Evolutionary conservation across 345 rosid species (phyloP), one percentile per base, ranked within the genome.

Genomic region (Turnera subulata): DNA sequence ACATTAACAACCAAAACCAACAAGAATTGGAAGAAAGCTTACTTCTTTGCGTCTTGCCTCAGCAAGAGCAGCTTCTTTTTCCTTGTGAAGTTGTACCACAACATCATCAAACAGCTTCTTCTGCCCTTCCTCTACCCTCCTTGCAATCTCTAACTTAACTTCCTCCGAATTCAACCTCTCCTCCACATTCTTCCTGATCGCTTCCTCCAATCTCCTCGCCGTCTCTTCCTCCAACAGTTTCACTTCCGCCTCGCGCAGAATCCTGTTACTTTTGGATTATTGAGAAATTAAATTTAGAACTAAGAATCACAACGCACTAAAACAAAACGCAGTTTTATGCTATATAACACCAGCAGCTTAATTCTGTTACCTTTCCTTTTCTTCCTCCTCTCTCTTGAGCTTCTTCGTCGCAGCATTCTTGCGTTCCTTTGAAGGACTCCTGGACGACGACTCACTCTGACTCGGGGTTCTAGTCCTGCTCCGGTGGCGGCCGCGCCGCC

Each of bases 31-130:
- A 29, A 24, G 35, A 17, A 58, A 16, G 21, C 85, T 71, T 75
- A 86, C 97, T 68, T 89, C 85, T 58, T 82, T 84, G 48, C 51
- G 72, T 58, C 87, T 78, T 35, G 91, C 95, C 72, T 84, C 86
- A 55, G 59, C 68, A 54, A 89, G 80, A 55, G 95, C 84, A 59
- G 82, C 76, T 75, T 81, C 78, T 65, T 89, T 89, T 57, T 89
- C 95, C 45, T 68, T 80, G 56, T 64, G 66, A 35, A 89, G 82
- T 70, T 82, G 89, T 48, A 61, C 60, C 48, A 66, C 73, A 59
- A 86, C 87, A 54, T 81, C 84, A 43, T 75, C 82, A 56, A 76
- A 76, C 80, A 89, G 51, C 69, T 82, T 89, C 72, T 78, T 79
- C 38, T 55, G 78, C n/a, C 80, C 91, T 78, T 84, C 87, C 51